Percentiles rank a stretch among this genome's conserved stretches.
Evolutionary conservation across 73 alveolate species (phyloP).

Genomic region (Uronychia setigera): DNA sequence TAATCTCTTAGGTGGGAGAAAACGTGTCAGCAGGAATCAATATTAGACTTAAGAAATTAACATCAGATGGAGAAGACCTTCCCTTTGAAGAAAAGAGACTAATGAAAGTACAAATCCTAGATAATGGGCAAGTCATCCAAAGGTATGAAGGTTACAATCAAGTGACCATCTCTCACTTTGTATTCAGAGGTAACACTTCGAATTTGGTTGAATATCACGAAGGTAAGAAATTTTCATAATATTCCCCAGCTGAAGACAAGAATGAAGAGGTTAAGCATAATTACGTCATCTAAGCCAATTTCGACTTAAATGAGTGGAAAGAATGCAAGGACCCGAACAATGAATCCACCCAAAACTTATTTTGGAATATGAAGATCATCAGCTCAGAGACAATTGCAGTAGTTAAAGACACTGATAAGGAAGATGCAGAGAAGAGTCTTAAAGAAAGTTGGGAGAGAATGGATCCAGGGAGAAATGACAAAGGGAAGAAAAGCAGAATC

Average conservation of each 20-base stretch:
- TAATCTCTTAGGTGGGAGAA: slow-evolving; percentile 68
- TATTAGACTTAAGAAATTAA: slow-evolving; percentile 52
- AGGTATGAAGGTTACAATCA: slow-evolving; percentile 72
- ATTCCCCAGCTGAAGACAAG: too few species aligned
- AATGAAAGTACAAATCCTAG: slow-evolving; percentile 67
- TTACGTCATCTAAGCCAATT: slow-evolving; percentile 72
- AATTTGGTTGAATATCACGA: slow-evolving; percentile 17
- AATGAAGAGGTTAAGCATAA: slow-evolving; percentile 53
- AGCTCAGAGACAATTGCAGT: slow-evolving; percentile 92
- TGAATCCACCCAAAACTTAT: slow-evolving; percentile 60
- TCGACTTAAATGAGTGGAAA: slow-evolving; percentile 85
- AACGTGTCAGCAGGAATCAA: slow-evolving; percentile 66
- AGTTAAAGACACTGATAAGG: slow-evolving; percentile 94
- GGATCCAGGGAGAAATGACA: slow-evolving; percentile 98
- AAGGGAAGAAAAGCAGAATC: slow-evolving; percentile 88
- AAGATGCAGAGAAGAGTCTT: slow-evolving; percentile 94
- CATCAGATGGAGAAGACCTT: too few species aligned
- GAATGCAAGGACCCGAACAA: slow-evolving; percentile 52
- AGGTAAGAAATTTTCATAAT: not conserved
- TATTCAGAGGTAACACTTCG: slow-evolving; percentile 56
- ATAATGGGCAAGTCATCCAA: slow-evolving; percentile 62
- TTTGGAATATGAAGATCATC: slow-evolving; percentile 89
- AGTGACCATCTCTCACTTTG: slow-evolving; percentile 72
- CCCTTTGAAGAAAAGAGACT: slow-evolving; percentile 51
- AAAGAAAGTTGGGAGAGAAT: slow-evolving; percentile 94